Base-by-base conservation (phyloP, 2,329 filamentous ascomycete genomes). In the Chrysoporthe cubensis region DNA sequence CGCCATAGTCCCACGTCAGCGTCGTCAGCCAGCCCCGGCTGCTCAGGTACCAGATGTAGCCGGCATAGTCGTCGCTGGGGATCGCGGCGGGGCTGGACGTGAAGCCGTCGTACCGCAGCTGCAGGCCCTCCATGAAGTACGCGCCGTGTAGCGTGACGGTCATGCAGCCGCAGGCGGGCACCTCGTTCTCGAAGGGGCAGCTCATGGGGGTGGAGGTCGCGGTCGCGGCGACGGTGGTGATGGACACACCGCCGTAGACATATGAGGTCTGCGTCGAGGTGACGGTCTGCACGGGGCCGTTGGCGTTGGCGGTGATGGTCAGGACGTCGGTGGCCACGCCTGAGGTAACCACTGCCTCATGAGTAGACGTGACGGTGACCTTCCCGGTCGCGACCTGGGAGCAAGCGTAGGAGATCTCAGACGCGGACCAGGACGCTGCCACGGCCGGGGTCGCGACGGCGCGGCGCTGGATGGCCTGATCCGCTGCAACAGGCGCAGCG, bases 11-110 rank as follows among this genome's bases (percentile, higher is more conserved):
- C 42, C 42, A 43, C 16, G 57, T 59, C 7, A 59, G 57, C 14
- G 57, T 43, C 21, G 34, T 43, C 16, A 59, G 32, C 42, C 34
- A 40, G 34, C 57, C 57, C n/a, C 42, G 34, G 57, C 57, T 40
- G 57, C 57, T 59, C 1, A 59, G 57, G 42, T 59, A 59, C 57
- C 57, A 59, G 32, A 59, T 40, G 5, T 59, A 59, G 57, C 57
- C 26, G 1, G 34, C 4, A 26, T 40, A 59, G 18, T 58, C 37
- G 44, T 48, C 44, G 44, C 18, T 34, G 54, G 54, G 16, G 32
- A 59, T 40, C 13, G 42, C 34, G 34, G 34, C n/a, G 6, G 57
- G 57, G 7, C 32, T 40, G 34, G 34, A 43, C 14, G 42, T 43
- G 7, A 40, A 59, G 3, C 34, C 34, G 6, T 52, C 32, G 34